Evolutionary conservation across 2,329 filamentous ascomycete species (phyloP), one percentile per base, ranked within the genome.

Genomic region (Parascedosporium putredinis): DNA sequence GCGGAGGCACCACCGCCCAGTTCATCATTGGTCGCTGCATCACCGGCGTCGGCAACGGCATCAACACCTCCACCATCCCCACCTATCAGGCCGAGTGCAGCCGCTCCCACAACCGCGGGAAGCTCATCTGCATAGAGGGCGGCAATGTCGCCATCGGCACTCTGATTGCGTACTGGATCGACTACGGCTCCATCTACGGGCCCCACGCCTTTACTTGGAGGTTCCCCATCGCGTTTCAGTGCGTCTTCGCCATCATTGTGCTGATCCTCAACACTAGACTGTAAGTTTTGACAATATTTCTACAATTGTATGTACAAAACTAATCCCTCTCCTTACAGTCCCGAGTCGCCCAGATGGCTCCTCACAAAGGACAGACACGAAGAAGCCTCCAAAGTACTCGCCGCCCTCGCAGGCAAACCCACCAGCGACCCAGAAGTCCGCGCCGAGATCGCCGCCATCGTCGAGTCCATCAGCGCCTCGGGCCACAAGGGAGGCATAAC

Each of bases 41-140:
- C 3, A 72, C 68, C n/a, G 79, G 80, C 0, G 56, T 81, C 9
- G 81, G 81, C 0, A 72, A 82, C 55, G 78, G 79, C 0, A 58
- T 81, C 1, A 69, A 57, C 72, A 77, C 63, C 62, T 74, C 74
- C 1, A 74, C 71, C 1, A 70, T 76, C 9, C 75, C 75, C 0
- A 76, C 72, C 0, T 79, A 75, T 72, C 73, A 78, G 45, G 74
- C 73, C 0, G 78, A 81, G 59, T 50, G 46, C 29, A 42, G 45
- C 2, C 73, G 75, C 54, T 72, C 78, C 31, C 75, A 78, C 43
- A 75, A 70, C 52, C 69, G 78, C 58, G 77, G 77, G 55, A 59
- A 76, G 24, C 69, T 76, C 23, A 74, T 76, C 7, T 75, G 74
- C 22, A 62, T 78, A 2, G 70, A 72, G 1, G 73, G 76, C 52